Evolutionary conservation across 1,139 yeast species (phyloP).

Genomic region (Magnusiomyces paraingens): DNA sequence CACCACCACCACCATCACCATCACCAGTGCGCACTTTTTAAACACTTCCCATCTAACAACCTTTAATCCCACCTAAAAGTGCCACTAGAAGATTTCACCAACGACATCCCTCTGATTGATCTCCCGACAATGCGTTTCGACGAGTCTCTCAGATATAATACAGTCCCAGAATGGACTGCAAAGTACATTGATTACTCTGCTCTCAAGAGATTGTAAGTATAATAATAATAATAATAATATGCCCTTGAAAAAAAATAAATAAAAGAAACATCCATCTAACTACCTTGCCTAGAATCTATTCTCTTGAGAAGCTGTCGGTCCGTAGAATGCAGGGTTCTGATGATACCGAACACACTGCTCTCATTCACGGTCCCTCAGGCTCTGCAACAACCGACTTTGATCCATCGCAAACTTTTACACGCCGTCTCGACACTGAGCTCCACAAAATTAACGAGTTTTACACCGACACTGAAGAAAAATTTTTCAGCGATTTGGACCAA

Average conservation of each 20-base stretch:
- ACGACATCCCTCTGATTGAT: slow-evolving; percentile 9
- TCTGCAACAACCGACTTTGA: slow-evolving; percentile 32
- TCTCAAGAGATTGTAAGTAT: slow-evolving; percentile 42
- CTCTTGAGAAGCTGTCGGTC: slow-evolving; percentile 36
- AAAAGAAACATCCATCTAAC: slow-evolving; percentile 12
- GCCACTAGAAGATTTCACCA: slow-evolving; percentile 3
- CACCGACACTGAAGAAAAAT: slow-evolving; percentile 42
- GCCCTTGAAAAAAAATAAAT: too few relatives aligned
- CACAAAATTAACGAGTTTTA: slow-evolving; percentile 53
- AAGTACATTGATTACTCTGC: slow-evolving; percentile 59
- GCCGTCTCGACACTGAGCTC: slow-evolving; percentile 50
- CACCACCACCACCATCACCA: too few relatives aligned
- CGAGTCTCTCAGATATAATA: slow-evolving; percentile 67
- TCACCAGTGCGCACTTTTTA: too few relatives aligned
- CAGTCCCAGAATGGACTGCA: slow-evolving; percentile 77
- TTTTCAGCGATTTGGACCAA: slow-evolving; percentile 42
- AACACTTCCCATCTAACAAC: too few relatives aligned
- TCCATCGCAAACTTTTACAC: slow-evolving; percentile 45
- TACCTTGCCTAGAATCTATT: slow-evolving; percentile 38
- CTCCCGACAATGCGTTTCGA: slow-evolving; percentile 54
- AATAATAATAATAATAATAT: slow-evolving; percentile 17
- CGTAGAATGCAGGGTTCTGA: slow-evolving; percentile 23
- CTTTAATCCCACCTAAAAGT: slow-evolving; percentile 4
- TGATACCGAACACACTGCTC: slow-evolving; percentile 33
- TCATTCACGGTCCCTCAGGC: slow-evolving; percentile 24